Conservation (phyloP, 305 asterid genomes). For the Solanum hybrid region DNA sequence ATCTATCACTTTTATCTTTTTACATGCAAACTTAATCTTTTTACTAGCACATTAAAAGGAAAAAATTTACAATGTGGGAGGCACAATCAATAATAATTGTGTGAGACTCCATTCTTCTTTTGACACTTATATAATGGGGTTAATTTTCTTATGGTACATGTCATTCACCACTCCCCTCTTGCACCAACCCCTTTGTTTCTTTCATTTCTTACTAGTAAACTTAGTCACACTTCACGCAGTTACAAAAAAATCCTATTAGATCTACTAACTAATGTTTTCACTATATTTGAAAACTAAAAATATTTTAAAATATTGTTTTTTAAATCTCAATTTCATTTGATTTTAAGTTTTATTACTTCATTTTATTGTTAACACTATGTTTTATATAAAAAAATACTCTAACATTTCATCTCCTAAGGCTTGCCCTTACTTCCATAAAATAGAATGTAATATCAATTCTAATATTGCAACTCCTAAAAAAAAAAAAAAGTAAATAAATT, state of each 20-base stretch:
- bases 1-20: neutral
- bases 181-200: too few relatives aligned
- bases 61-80: neutral
- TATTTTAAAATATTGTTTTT: too few relatives aligned
- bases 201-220: too few relatives aligned
- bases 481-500: too few relatives aligned
- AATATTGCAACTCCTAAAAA: neutral
- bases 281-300: too few relatives aligned
- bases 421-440: neutral
- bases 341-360: too few relatives aligned
- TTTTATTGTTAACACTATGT: neutral
- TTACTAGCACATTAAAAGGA: neutral
- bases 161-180: neutral
- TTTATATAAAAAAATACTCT: neutral
- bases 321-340: too few relatives aligned
- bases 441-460: neutral
- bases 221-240: too few relatives aligned
- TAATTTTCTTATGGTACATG: neutral
- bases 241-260: too few relatives aligned
- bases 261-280: too few relatives aligned
- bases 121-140: neutral
- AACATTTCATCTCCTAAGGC: neutral
- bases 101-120: neutral
- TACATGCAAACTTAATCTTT: neutral
- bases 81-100: neutral